These are phyloP conservation scores for Rhizopogon salebrosus DNA, from an alignment of 768 basidiomycete species.

Conservation along the genomic window DNA sequence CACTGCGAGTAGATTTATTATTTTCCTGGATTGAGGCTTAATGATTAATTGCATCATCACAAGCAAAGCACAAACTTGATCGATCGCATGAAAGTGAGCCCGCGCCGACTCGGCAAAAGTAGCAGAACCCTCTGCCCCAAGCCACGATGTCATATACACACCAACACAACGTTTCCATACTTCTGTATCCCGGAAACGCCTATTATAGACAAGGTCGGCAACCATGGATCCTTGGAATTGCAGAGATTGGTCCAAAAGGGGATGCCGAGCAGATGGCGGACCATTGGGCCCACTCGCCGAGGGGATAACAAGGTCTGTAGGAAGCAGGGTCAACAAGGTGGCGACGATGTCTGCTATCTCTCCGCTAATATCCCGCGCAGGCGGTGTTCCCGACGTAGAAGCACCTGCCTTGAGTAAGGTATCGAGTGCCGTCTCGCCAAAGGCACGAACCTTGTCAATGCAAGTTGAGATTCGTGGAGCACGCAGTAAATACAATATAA, in stretches of 20 bases:
- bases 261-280: conserved; percentile 47
- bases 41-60: conserved; percentile 6
- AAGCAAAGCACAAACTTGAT: conserved; percentile 43
- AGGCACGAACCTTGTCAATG: conserved; percentile 73
- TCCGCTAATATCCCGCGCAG: conserved; percentile 63
- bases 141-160: conserved; percentile 67
- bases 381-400: conserved; percentile 63
- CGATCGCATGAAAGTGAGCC: conserved; percentile 70
- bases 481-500: conserved; percentile 2
- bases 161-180: conserved; percentile 71
- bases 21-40: conserved; percentile 46
- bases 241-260: conserved; percentile 55
- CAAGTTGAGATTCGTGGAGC: conserved; percentile 10
- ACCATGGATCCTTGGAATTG: conserved; percentile 71
- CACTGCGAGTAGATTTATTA: conserved; percentile 36
- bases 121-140: conserved; percentile 42
- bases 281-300: conserved; percentile 43
- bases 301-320: conserved; percentile 36
- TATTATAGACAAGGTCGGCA: conserved; percentile 66
- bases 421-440: conserved; percentile 75
- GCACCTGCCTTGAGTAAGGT: conserved; percentile 84
- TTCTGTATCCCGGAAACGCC: conserved; percentile 47
- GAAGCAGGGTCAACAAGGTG: conserved; percentile 57
- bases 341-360: conserved; percentile 56
- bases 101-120: conserved; percentile 62